A percentile compares a stretch with the other conserved stretches of the same genome.
Evolutionary conservation across 805 yeast species (phyloP).

Genomic region (Candida taoyuanica): DNA sequence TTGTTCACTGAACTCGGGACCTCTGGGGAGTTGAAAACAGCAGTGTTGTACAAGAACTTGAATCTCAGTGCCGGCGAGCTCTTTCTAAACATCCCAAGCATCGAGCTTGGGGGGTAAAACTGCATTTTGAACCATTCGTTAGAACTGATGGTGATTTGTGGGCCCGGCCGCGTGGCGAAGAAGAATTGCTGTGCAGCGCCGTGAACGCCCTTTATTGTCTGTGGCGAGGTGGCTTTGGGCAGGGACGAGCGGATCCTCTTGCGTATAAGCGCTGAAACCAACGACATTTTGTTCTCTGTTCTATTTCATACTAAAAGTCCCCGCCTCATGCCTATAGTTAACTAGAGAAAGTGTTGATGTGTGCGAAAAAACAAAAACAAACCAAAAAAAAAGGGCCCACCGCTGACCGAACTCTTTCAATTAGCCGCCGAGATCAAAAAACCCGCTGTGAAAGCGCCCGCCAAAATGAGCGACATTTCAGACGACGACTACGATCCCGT

Average conservation of each 20-base stretch:
- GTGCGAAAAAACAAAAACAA: too few relatives aligned
- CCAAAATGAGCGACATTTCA: conserved; percentile 5
- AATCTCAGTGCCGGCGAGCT: conserved; percentile 22
- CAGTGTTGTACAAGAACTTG: conserved; percentile 15
- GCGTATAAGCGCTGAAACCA: background rate
- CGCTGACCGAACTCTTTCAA: too few relatives aligned
- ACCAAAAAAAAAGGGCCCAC: background rate
- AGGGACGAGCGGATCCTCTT: background rate
- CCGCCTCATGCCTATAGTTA: too few relatives aligned
- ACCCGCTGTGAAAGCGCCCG: background rate
- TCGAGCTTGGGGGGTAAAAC: conserved; percentile 22
- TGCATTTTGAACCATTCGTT: conserved; percentile 14
- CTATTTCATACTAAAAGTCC: too few relatives aligned
- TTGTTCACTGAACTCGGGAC: conserved; percentile 4
- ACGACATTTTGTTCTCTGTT: background rate
- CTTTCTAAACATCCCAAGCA: conserved; percentile 21
- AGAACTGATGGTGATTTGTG: conserved; percentile 2
- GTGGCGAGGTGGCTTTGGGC: conserved; percentile 7
- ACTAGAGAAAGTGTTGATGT: too few relatives aligned
- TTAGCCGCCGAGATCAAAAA: too few relatives aligned
- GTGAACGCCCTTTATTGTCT: conserved; percentile 8
- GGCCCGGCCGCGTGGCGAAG: conserved; percentile 12
- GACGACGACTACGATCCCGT: conserved; percentile 19
- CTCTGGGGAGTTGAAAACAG: conserved; percentile 14
- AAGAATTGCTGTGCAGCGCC: conserved; percentile 8